Conservation (phyloP, 2,329 filamentous ascomycete species). For the Cercospora sp. region DNA sequence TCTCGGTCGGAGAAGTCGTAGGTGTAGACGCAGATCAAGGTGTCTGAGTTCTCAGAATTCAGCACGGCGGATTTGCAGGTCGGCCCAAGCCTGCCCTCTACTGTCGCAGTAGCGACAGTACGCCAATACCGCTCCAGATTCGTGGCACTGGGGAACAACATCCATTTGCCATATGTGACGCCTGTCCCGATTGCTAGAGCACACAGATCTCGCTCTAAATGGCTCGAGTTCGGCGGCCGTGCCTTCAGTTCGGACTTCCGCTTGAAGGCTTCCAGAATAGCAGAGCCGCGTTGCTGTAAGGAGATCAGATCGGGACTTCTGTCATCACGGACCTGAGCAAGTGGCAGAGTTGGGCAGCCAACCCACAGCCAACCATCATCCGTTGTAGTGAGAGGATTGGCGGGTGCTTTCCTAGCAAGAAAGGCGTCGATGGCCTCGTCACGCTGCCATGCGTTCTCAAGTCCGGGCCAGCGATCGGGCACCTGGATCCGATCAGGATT, state of each 20-base stretch:
- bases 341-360: slow-evolving; percentile 58
- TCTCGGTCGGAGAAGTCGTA: slow-evolving; percentile 67
- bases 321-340: slow-evolving; percentile 38
- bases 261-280: background rate
- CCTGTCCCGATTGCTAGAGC: slow-evolving; percentile 60
- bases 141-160: slow-evolving; percentile 62
- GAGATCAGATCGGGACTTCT: slow-evolving; percentile 49
- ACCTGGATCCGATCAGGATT: slow-evolving; percentile 36
- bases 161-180: slow-evolving; percentile 73
- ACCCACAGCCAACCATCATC: slow-evolving; percentile 70
- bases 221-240: background rate
- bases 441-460: slow-evolving; percentile 59
- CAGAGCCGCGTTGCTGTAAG: slow-evolving; percentile 55
- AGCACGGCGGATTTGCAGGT: slow-evolving; percentile 70
- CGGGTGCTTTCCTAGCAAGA: slow-evolving; percentile 66
- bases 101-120: slow-evolving; percentile 65
- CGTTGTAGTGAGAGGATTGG: slow-evolving; percentile 53
- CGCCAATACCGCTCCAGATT: slow-evolving; percentile 66
- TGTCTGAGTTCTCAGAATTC: slow-evolving; percentile 39
- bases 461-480: slow-evolving; percentile 37
- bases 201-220: slow-evolving; percentile 57
- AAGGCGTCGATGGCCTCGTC: slow-evolving; percentile 66
- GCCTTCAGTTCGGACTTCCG: slow-evolving; percentile 30
- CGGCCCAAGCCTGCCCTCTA: slow-evolving; percentile 68
- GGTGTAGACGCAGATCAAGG: slow-evolving; percentile 76